Percentiles rank a stretch among this genome's conserved stretches.
Conservation (phyloP, 805 yeast genomes). For the Pichia insulana region DNA sequence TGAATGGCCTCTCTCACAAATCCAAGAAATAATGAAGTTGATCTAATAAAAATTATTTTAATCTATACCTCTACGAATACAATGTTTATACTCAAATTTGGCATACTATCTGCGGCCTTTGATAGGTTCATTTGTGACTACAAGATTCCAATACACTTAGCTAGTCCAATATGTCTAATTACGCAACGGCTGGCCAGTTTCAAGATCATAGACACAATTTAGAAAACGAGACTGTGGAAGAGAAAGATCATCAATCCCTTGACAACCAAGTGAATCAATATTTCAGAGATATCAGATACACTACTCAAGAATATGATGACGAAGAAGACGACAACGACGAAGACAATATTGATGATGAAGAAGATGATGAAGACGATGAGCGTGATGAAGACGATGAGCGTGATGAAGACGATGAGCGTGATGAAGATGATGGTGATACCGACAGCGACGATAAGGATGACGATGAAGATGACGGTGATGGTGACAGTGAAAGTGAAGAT, state of each 20-base stretch:
- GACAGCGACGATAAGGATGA: neutral
- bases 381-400: neutral
- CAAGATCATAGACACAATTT: neutral
- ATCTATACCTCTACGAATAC: too few relatives aligned
- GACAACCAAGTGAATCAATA: constrained; percentile 21
- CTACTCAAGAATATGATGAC: constrained; percentile 1
- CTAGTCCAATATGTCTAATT: neutral
- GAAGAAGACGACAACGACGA: neutral
- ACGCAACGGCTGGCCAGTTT: neutral
- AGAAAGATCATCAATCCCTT: constrained; percentile 19
- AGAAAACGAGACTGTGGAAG: constrained; percentile 1
- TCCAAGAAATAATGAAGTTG: too few relatives aligned
- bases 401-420: neutral
- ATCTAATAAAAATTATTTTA: too few relatives aligned
- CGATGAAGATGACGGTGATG: neutral
- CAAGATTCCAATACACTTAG: too few relatives aligned
- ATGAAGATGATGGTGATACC: neutral
- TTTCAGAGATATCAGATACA: constrained; percentile 14
- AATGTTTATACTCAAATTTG: neutral
- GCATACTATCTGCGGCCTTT: too few relatives aligned
- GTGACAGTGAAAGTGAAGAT: neutral
- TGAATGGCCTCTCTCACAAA: too few relatives aligned
- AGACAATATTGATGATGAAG: neutral
- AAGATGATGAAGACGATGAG: neutral
- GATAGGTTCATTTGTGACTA: too few relatives aligned